Evolutionary conservation across 2,329 filamentous ascomycete species (phyloP).

Genomic region (Fusarium burgessii): DNA sequence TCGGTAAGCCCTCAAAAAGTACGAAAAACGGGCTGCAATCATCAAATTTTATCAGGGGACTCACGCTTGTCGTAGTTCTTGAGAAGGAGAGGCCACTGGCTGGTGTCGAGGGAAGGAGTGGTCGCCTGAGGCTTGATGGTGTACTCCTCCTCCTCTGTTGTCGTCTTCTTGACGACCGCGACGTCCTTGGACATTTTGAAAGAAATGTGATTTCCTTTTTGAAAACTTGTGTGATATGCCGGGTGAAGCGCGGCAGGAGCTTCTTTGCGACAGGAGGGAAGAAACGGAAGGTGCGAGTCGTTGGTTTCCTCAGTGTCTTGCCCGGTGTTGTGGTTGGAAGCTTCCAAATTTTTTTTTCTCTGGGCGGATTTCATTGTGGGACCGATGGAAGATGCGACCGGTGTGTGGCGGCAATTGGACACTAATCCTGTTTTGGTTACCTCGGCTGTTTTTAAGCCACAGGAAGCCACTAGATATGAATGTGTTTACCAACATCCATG

Average conservation of each 20-base stretch:
- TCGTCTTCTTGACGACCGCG: constrained; percentile 49
- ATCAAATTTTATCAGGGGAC: constrained; percentile 50
- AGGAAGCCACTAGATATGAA: neutral
- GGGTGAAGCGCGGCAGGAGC: constrained; percentile 46
- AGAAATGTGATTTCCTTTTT: constrained; percentile 26
- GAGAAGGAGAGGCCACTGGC: constrained; percentile 90
- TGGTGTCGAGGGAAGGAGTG: constrained; percentile 83
- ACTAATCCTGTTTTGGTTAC: constrained; percentile 21
- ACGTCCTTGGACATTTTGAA: constrained; percentile 62
- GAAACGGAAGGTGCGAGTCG: constrained; percentile 45
- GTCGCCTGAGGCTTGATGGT: constrained; percentile 92
- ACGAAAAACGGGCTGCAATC: constrained; percentile 1
- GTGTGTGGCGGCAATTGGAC: constrained; percentile 40
- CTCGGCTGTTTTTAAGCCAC: neutral
- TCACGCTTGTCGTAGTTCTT: constrained; percentile 95
- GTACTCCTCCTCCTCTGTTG: constrained; percentile 74
- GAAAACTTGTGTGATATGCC: constrained; percentile 43
- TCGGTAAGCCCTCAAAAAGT: neutral
- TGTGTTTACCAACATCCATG: neutral
- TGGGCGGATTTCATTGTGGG: constrained; percentile 49
- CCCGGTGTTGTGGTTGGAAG: constrained; percentile 48
- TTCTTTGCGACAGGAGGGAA: constrained; percentile 44
- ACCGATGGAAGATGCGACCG: constrained; percentile 40
- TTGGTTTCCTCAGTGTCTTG: constrained; percentile 49
- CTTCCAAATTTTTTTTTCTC: constrained; percentile 53